Percentiles rank a stretch among this genome's conserved stretches.
phyloP scores from a whole-genome alignment of 306 rosid species.

The Citrullus amarus region DNA sequence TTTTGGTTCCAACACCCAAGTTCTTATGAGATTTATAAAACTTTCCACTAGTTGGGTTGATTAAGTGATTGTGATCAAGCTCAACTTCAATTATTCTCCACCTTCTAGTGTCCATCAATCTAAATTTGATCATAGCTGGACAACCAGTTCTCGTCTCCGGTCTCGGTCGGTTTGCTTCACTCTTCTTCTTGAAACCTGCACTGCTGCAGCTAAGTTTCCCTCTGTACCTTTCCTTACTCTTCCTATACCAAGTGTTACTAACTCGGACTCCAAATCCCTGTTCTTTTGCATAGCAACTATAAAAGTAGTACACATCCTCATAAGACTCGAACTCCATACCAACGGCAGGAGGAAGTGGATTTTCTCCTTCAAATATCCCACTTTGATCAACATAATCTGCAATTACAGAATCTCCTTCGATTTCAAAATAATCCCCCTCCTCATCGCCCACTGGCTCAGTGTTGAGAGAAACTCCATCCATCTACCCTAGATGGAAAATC shows the following conservation, averaged over 20 bases:
- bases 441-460: constrained; percentile 50
- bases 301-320: constrained; percentile 63
- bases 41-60: constrained; percentile 42
- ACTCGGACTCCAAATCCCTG: constrained; percentile 75
- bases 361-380: constrained; percentile 40
- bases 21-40: constrained; percentile 60
- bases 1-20: constrained; percentile 39
- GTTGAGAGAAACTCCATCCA: constrained; percentile 63
- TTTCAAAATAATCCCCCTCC: constrained; percentile 40
- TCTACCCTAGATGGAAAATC: constrained; percentile 8
- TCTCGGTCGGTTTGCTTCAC: constrained; percentile 66
- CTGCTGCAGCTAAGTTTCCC: constrained; percentile 79
- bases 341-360: constrained; percentile 51
- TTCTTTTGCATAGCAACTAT: constrained; percentile 64
- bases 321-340: constrained; percentile 75
- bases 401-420: constrained; percentile 45
- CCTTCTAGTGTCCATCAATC: constrained; percentile 57
- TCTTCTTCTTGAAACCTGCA: constrained; percentile 70
- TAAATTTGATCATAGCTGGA: constrained; percentile 74
- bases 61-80: constrained; percentile 75
- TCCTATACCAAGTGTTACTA: constrained; percentile 67
- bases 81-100: constrained; percentile 78
- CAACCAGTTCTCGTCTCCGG: constrained; percentile 77
- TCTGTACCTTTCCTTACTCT: constrained; percentile 62
- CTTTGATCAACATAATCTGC: constrained; percentile 32